phyloP scores from a whole-genome alignment of 1,284 basidiomycete species.

The Cryptococcus hybrid region DNA sequence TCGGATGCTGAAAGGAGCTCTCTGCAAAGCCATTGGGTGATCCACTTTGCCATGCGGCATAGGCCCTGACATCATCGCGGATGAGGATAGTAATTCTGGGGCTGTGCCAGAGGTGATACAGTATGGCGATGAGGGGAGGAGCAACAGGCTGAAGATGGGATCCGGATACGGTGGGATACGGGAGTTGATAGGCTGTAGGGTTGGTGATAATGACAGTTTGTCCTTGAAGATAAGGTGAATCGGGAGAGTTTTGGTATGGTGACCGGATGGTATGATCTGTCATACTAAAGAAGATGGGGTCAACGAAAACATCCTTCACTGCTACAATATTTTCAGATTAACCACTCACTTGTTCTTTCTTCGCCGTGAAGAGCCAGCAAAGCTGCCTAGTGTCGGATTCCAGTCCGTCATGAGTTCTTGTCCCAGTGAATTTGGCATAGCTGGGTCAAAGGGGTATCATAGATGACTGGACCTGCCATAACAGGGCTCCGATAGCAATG shows the following conservation, averaged over 20 bases:
- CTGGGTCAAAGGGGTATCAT: slow-evolving; percentile 10
- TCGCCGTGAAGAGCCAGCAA: slow-evolving; percentile 10
- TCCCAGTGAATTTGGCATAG: slow-evolving; percentile 11
- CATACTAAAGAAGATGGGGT: neutral
- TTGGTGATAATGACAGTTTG: slow-evolving; percentile 13
- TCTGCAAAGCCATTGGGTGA: too few species aligned
- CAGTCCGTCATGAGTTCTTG: slow-evolving; percentile 24
- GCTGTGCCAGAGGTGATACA: slow-evolving; percentile 13
- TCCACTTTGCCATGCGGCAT: too few species aligned
- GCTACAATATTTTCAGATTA: neutral
- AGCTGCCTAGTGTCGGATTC: slow-evolving; percentile 17
- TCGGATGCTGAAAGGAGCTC: too few species aligned
- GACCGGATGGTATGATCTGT: neutral
- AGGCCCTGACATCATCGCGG: slow-evolving; percentile 1
- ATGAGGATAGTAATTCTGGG: slow-evolving; percentile 10
- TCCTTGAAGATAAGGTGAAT: slow-evolving; percentile 16
- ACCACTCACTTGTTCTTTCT: slow-evolving; percentile 17
- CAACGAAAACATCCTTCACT: neutral
- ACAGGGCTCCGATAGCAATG: slow-evolving; percentile 1
- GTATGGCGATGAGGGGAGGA: slow-evolving; percentile 8
- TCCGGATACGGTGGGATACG: slow-evolving; percentile 15
- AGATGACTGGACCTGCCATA: slow-evolving; percentile 19
- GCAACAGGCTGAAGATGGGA: slow-evolving; percentile 18
- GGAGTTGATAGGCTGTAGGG: slow-evolving; percentile 9
- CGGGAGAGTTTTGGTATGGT: neutral